These are phyloP conservation scores for Coelastrella sp. DNA, from an alignment of 139 green algal species.

Conservation along the genomic window DNA sequence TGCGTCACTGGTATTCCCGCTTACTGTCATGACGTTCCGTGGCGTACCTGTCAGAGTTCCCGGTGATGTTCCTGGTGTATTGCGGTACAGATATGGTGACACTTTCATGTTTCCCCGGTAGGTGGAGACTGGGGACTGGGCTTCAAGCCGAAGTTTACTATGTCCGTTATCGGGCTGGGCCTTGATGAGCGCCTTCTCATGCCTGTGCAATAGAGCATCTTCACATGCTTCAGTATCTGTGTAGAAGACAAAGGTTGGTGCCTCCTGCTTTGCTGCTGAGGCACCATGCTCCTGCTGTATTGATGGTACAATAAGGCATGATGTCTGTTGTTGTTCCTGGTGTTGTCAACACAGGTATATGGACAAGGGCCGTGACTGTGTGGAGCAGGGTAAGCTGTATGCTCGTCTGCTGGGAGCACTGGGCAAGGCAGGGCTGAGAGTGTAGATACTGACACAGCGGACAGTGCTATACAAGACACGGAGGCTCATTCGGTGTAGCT, in stretches of 20 bases:
- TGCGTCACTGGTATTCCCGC: slow-evolving; percentile 51
- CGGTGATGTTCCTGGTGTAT: slow-evolving; percentile 48
- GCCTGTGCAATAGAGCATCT: no score
- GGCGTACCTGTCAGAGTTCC: slow-evolving; percentile 45
- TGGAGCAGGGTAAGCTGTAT: slow-evolving; percentile 56
- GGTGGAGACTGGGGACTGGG: neutral
- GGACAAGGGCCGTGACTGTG: slow-evolving; percentile 51
- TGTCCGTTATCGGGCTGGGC: no score
- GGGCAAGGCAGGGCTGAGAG: slow-evolving; percentile 49
- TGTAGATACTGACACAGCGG: no score
- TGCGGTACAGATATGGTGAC: slow-evolving; percentile 58
- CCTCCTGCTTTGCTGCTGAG: no score
- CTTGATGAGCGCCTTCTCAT: no score
- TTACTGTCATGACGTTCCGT: slow-evolving; percentile 44
- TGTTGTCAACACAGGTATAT: slow-evolving; percentile 41
- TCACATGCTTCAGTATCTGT: no score
- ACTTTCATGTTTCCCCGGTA: slow-evolving; percentile 66
- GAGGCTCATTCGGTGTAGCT: no score
- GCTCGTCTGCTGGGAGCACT: slow-evolving; percentile 53
- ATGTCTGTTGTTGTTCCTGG: neutral
- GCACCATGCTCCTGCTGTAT: no score
- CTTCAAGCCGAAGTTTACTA: no score
- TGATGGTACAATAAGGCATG: neutral
- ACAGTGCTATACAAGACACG: no score
- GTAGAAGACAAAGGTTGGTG: no score